Evolutionary conservation across 2,329 filamentous ascomycete genomes (phyloP), one percentile per base, ranked within the genome.

Genomic region (Gyromitra esculenta): DNA sequence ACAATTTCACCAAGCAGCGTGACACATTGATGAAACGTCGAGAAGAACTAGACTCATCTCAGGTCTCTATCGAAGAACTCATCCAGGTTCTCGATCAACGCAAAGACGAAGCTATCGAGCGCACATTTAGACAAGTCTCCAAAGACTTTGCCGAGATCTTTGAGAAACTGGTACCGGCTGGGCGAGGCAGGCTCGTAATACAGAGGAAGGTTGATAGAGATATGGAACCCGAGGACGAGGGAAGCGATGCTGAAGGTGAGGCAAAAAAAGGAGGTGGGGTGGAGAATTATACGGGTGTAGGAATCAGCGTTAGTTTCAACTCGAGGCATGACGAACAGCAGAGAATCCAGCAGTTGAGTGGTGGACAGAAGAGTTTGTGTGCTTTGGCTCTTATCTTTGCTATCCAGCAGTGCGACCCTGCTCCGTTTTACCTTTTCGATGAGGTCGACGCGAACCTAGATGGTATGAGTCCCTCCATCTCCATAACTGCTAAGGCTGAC

Each of bases 391-490:
- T 99, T 66, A 96, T 99, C 80, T 99, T 99, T 83, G 96, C 96
- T n/a, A 96, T 99, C 80, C 96, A 99, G 84, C 93, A 94, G 80
- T 97, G 95, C 76, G 96, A 99, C 83, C 96, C 95, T 8, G 96
- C 95, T 57, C 96, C 96, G 0, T 98, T 99, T 87, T 97, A 99
- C 83, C 94, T 99, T 81, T 99, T 99, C 81, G 96, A 99, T 83
- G 96, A 99, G 84, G 97, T 99, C 79, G 96, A 99, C 82, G 96
- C 96, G 83, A 99, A 99, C 83, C 88, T 99, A 31, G 96, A 99
- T 83, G 80, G 75, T 79, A 78, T 64, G 45, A 35, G 52, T 60
- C 69, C 31, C 15, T 15, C 11, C 39, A 9, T 37, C 41, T 5
- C 5, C 50, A 25, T 31, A 18, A 41, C 7, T 37, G 39, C 45